Conservation (phyloP, 148 eudicot species). For the Simmondsia chinensis region DNA sequence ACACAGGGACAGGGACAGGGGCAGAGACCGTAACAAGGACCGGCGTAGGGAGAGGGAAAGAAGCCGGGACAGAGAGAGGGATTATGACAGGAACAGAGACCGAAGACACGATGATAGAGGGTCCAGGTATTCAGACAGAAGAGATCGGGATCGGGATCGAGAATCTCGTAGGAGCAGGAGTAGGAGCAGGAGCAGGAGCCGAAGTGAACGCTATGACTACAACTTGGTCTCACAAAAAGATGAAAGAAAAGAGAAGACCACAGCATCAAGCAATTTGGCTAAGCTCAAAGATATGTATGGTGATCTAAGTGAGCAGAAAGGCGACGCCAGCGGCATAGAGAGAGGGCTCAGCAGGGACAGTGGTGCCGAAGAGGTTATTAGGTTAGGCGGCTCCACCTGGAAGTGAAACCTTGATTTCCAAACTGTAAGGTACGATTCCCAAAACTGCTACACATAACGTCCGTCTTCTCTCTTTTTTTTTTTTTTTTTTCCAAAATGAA, state of each 20-base stretch:
- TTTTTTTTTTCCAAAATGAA: too few species aligned
- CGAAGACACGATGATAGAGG: slow-evolving; percentile 54
- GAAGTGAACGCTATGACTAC: slow-evolving; percentile 18
- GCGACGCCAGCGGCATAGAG: slow-evolving; percentile 24
- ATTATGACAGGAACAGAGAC: slow-evolving; percentile 37
- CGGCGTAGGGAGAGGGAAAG: slow-evolving; percentile 13
- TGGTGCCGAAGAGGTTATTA: slow-evolving; percentile 68
- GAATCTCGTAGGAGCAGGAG: slow-evolving; percentile 55
- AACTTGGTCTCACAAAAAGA: slow-evolving; percentile 34
- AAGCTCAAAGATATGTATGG: slow-evolving; percentile 88
- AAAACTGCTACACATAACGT: too few species aligned
- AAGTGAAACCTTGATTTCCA: too few species aligned
- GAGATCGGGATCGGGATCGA: slow-evolving; percentile 48
- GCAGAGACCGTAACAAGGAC: slow-evolving; percentile 24
- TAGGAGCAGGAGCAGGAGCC: slow-evolving; percentile 58
- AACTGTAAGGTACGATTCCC: too few species aligned
- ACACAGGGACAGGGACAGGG: slow-evolving; percentile 31
- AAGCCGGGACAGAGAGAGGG: slow-evolving; percentile 29
- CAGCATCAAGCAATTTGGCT: slow-evolving; percentile 65
- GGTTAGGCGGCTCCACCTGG: slow-evolving; percentile 85
- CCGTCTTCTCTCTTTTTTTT: too few species aligned
- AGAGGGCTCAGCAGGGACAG: slow-evolving; percentile 34
- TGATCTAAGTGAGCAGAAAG: slow-evolving; percentile 44
- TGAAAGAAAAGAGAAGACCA: slow-evolving; percentile 34
- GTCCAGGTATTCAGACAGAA: slow-evolving; percentile 31